Evolutionary conservation across 108 stramenopile species (phyloP).

Genomic region (Fragilaria crotonensis): DNA sequence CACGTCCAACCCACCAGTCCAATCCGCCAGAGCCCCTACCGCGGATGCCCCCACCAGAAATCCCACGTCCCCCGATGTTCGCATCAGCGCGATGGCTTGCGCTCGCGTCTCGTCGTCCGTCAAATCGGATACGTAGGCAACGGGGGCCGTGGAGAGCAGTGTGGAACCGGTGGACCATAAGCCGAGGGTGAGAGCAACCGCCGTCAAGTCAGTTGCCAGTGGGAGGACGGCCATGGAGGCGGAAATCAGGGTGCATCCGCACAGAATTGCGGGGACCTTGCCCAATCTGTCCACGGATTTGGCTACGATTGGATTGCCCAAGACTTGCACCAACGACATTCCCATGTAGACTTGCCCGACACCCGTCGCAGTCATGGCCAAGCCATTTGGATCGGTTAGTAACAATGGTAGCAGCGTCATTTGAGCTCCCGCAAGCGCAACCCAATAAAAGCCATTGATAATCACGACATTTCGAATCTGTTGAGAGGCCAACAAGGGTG

Average conservation of each 20-base stretch:
- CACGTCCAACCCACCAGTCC: slow-evolving; percentile 45
- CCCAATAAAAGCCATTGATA: slow-evolving; percentile 84
- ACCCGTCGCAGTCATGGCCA: slow-evolving; percentile 58
- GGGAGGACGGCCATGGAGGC: slow-evolving; percentile 58
- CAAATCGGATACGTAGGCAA: slow-evolving; percentile 63
- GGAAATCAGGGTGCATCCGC: slow-evolving; percentile 60
- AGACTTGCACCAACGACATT: slow-evolving; percentile 73
- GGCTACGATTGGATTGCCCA: slow-evolving; percentile 66
- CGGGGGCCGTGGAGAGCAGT: slow-evolving; percentile 63
- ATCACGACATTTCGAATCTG: slow-evolving; percentile 60
- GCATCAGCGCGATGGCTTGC: slow-evolving; percentile 72
- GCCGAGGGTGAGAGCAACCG: slow-evolving; percentile 51
- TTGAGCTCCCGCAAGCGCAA: slow-evolving; percentile 67
- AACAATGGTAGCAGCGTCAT: slow-evolving; percentile 86
- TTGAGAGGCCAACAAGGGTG: slow-evolving; percentile 36
- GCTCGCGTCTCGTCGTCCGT: slow-evolving; percentile 57
- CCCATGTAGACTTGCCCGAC: slow-evolving; percentile 81
- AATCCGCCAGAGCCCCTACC: slow-evolving; percentile 65
- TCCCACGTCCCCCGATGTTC: slow-evolving; percentile 81
- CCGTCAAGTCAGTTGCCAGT: slow-evolving; percentile 19
- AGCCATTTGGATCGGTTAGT: slow-evolving; percentile 49
- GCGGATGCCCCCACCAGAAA: slow-evolving; percentile 69
- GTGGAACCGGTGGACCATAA: slow-evolving; percentile 68
- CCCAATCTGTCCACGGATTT: slow-evolving; percentile 57
- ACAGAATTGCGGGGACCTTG: slow-evolving; percentile 61